Conservation (phyloP, 208 protist species). For the Trypanosoma platydactyli region DNA sequence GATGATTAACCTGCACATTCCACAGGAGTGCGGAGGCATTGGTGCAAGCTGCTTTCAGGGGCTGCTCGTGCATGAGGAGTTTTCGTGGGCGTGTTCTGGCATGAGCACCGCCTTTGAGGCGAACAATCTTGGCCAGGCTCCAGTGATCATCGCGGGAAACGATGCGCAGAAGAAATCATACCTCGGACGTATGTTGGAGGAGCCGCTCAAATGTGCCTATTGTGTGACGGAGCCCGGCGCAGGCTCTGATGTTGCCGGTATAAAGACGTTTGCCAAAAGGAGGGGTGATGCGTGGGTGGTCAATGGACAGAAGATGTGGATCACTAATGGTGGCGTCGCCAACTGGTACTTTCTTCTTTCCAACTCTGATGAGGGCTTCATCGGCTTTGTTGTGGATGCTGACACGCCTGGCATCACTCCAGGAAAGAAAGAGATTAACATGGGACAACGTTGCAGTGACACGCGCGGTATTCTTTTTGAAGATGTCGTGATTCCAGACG, state of each 20-base stretch:
- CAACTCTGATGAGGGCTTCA: constrained; percentile 69
- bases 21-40: constrained; percentile 77
- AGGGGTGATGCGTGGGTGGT: constrained; percentile 88
- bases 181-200: constrained; percentile 83
- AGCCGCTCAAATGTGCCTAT: constrained; percentile 77
- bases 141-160: constrained; percentile 85
- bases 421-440: constrained; percentile 87
- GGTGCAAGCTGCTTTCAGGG: constrained; percentile 70
- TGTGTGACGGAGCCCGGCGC: constrained; percentile 86
- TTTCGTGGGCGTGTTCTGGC: constrained; percentile 85
- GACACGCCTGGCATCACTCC: constrained; percentile 81
- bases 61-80: constrained; percentile 82
- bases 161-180: constrained; percentile 90
- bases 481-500: constrained; percentile 85
- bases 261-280: constrained; percentile 86
- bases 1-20: constrained; percentile 86
- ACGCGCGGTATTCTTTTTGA: constrained; percentile 92
- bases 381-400: constrained; percentile 89
- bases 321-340: constrained; percentile 91
- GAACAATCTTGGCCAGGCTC: constrained; percentile 74
- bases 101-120: constrained; percentile 85
- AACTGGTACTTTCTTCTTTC: constrained; percentile 93
- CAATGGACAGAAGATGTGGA: constrained; percentile 95
- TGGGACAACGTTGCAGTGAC: constrained; percentile 92
- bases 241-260: constrained; percentile 85